These are phyloP conservation scores for Lomentospora prolificans DNA, from an alignment of 2,329 filamentous ascomycete species.

Conservation along the genomic window DNA sequence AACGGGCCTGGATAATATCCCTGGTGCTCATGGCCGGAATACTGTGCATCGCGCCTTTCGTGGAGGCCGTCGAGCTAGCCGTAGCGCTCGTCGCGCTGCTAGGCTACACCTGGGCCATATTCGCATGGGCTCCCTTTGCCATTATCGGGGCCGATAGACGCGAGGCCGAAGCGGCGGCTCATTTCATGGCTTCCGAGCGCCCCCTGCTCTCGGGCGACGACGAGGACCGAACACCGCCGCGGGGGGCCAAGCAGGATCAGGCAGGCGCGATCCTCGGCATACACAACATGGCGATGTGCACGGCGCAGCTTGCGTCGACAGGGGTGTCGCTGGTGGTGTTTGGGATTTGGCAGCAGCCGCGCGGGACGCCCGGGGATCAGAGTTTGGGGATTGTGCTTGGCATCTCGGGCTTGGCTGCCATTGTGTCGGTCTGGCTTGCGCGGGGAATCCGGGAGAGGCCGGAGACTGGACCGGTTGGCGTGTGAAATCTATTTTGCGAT, in stretches of 20 bases:
- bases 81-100: conserved; percentile 71
- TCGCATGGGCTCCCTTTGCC: conserved; percentile 90
- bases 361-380: conserved; percentile 73
- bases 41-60: conserved; percentile 77
- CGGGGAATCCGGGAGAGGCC: conserved; percentile 39
- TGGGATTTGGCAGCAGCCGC: conserved; percentile 73
- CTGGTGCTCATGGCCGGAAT: conserved; percentile 73
- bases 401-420: conserved; percentile 68
- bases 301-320: conserved; percentile 85
- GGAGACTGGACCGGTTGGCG: neutral
- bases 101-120: conserved; percentile 86
- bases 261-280: conserved; percentile 88
- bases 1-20: conserved; percentile 76
- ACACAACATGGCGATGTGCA: conserved; percentile 89
- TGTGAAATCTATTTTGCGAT: neutral
- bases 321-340: conserved; percentile 79
- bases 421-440: conserved; percentile 68
- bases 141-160: conserved; percentile 72
- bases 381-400: conserved; percentile 82
- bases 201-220: conserved; percentile 4
- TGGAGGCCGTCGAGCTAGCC: conserved; percentile 59
- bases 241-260: conserved; percentile 48
- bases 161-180: neutral
- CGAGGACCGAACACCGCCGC: neutral
- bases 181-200: neutral